Evolutionary conservation across 1,284 basidiomycete species (phyloP), one percentile per base, ranked within the genome.

Genomic region (Fistulina hepatica): DNA sequence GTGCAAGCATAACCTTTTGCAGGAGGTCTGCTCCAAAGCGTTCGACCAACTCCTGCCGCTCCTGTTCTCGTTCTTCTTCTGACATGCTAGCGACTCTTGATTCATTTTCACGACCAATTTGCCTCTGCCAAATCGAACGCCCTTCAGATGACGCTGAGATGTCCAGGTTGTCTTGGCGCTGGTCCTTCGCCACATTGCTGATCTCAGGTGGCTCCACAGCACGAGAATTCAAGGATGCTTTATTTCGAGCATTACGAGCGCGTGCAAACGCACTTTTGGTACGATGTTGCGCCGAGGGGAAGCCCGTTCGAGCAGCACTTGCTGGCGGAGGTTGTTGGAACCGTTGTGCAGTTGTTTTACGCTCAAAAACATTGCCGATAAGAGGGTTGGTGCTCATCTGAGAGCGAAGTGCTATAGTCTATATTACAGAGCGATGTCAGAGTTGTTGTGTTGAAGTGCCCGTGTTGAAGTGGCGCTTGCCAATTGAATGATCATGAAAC

Each of bases 1-100:
- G 35, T 63, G 66, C 25, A 71, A 67, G 30, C 46, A 91, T 48
- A 3, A 79, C 60, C 26, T 77, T 76, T 7, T 67, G n/a, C n/a
- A n/a, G 65, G 20, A 85, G 61, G 21, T 67, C 69, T 1, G 67
- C 51, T 0, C 84, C 84, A 57, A 89, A 81, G 32, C 67, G 64
- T 43, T 78, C 71, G 25, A 81, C 47, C 25, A 88, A 73, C 46
- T 82, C 75, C 39, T 60, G 57, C 39, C 68, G 62, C 51, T 80
- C 79, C 37, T 67, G 56, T 39, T 72, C 65, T 12, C 71, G 61
- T 48, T 84, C 72, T 21, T 70, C 66, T 6, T 65, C 61, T 5
- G 64, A 63, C 80, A 85, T 83, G 2, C 49, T 52, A 6, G 61
- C 63, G 5, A 83, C 65, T 12, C 62, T 57, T 16, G 55, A 53